A percentile compares a stretch with the other conserved stretches of the same genome.
phyloP scores from a whole-genome alignment of 345 rosid genomes.

The Aquilaria malaccensis region DNA sequence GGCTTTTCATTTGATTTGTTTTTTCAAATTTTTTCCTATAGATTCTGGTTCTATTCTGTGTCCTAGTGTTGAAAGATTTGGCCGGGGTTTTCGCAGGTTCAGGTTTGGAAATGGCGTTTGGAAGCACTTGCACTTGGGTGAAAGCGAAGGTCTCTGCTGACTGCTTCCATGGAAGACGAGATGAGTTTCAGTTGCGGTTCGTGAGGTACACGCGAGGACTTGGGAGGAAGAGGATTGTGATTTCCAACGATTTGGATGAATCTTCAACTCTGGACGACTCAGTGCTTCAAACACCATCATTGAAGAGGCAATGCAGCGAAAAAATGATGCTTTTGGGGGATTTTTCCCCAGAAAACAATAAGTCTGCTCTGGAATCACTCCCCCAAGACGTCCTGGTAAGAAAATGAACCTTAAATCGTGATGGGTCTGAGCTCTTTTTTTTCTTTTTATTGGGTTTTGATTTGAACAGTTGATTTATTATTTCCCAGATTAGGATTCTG shows the following conservation, averaged over 20 bases:
- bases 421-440: background rate
- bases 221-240: constrained; percentile 67
- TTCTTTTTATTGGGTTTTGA: constrained; percentile 8
- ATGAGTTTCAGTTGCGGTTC: constrained; percentile 28
- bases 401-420: background rate
- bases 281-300: constrained; percentile 17
- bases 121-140: constrained; percentile 25
- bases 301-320: constrained; percentile 55
- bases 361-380: constrained; percentile 50
- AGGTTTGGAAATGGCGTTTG: constrained; percentile 35
- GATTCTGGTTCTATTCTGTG: too few species aligned
- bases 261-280: constrained; percentile 12
- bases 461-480: background rate
- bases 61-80: background rate
- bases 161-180: constrained; percentile 1
- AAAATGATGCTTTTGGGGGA: constrained; percentile 7
- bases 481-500: constrained; percentile 50
- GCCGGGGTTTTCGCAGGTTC: background rate
- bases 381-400: constrained; percentile 81
- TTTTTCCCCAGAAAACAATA: constrained; percentile 9
- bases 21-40: background rate
- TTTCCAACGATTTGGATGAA: constrained; percentile 24
- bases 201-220: constrained; percentile 45
- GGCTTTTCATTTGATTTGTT: background rate
- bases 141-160: constrained; percentile 4